These are phyloP conservation scores for Rhinocladiella similis DNA, from an alignment of 2,329 filamentous ascomycete genomes.

Conservation along the genomic window DNA sequence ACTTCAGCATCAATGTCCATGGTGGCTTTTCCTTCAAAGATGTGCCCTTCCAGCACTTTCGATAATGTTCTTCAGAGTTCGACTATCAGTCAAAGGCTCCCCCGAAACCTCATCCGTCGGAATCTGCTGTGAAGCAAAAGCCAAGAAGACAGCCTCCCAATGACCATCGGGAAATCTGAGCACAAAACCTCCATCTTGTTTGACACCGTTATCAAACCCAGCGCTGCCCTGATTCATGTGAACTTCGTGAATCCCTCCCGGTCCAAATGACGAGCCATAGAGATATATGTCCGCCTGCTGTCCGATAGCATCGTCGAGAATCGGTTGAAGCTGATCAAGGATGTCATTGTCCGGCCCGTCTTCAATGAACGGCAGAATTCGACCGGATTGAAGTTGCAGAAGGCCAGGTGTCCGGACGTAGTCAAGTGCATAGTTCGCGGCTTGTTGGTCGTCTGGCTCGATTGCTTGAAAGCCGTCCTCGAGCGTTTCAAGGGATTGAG, in stretches of 20 bases:
- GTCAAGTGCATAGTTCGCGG: conserved; percentile 24
- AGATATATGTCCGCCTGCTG: conserved; percentile 40
- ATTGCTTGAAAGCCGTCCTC: conserved; percentile 32
- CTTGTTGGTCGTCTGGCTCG: conserved; percentile 15
- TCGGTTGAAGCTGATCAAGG: conserved; percentile 37
- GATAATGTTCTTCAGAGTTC: neutral
- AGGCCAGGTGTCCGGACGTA: conserved; percentile 26
- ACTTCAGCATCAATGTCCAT: neutral
- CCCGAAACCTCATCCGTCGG: conserved; percentile 35
- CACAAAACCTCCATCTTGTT: conserved; percentile 39
- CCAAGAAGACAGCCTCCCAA: conserved; percentile 43
- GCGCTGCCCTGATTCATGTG: conserved; percentile 45
- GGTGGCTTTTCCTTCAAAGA: neutral
- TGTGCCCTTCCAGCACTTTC: neutral
- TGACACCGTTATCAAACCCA: conserved; percentile 38
- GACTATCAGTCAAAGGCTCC: conserved; percentile 4
- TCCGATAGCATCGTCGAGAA: conserved; percentile 37
- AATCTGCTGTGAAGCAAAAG: conserved; percentile 39
- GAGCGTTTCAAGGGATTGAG: conserved; percentile 26
- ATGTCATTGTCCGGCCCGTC: conserved; percentile 37
- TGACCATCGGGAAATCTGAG: conserved; percentile 38
- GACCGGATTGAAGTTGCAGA: conserved; percentile 34
- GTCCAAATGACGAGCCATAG: conserved; percentile 38
- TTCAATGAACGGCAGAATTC: conserved; percentile 27
- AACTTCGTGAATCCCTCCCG: conserved; percentile 40